Evolutionary conservation across 179 eudicot species (phyloP), one percentile per base, ranked within the genome.

Genomic region (Spinacia oleracea): DNA sequence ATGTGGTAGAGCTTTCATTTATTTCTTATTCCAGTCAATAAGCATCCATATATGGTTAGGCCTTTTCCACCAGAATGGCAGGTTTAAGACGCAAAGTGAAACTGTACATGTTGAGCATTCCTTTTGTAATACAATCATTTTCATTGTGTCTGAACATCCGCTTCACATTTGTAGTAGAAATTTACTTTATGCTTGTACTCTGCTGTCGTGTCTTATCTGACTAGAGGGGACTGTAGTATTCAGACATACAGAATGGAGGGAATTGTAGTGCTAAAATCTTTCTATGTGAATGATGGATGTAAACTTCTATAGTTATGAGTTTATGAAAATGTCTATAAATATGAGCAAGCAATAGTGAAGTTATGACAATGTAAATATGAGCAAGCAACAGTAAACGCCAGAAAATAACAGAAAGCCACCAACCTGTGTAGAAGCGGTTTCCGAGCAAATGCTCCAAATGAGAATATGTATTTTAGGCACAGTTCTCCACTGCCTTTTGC

Each of bases 401-500:
- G n/a, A n/a, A n/a, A n/a, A n/a, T n/a, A n/a, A n/a, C n/a, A n/a
- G n/a, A 78, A 21, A n/a, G 53, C 29, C 45, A 78, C 87, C 23
- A 76, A 94, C 98, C 97, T 82, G 77, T 90, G 86, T 59, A 90
- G 65, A 75, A 95, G 97, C 62, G 97, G 98, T 81, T 79, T 88
- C 86, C 92, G 87, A 82, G 97, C 85, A 88, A 93, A 91, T 81
- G 93, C 98, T 78, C 97, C 98, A 78, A 95, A 95, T 32, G 98
- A 85, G 82, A 95, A 95, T 80, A 95, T 91, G 86, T 93, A 88
- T 79, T 93, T 95, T 53, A 95, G 85, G 86, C 98, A 95, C 77
- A 93, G 90, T 88, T 95, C 98, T 78, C 98, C 98, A 84, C 98
- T 95, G 14, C 90, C 95, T 84, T 95, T 95, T 62, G 98, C 98